phyloP scores from a whole-genome alignment of 2,329 filamentous ascomycete genomes.

The Colletotrichum magnum region DNA sequence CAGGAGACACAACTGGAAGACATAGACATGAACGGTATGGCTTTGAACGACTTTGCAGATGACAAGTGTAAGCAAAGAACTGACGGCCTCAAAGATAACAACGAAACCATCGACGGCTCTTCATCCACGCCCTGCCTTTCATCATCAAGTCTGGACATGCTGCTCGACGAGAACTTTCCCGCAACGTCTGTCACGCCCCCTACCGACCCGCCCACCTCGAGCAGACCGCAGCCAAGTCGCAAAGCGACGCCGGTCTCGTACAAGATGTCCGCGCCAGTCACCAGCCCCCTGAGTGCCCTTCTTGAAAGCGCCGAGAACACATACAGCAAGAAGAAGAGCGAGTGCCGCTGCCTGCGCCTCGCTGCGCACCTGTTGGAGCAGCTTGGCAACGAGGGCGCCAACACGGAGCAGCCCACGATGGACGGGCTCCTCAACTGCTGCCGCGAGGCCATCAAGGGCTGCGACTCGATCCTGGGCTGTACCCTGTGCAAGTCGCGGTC shows the following conservation, averaged over 20 bases:
- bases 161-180: slow-evolving; percentile 4
- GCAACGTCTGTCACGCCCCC: background rate
- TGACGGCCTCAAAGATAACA: background rate
- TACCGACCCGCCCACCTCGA: background rate
- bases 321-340: slow-evolving; percentile 8
- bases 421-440: slow-evolving; percentile 19
- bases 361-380: slow-evolving; percentile 17
- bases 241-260: slow-evolving; percentile 5
- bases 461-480: slow-evolving; percentile 13
- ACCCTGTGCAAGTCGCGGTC: slow-evolving; percentile 16
- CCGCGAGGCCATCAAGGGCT: slow-evolving; percentile 23
- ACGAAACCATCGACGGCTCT: background rate
- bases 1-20: slow-evolving; percentile 22
- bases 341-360: slow-evolving; percentile 10
- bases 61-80: background rate
- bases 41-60: too few species aligned
- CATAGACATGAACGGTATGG: slow-evolving; percentile 13
- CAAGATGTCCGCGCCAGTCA: slow-evolving; percentile 5
- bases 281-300: slow-evolving; percentile 7
- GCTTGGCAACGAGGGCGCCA: slow-evolving; percentile 18
- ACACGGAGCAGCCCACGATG: slow-evolving; percentile 14
- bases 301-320: background rate
- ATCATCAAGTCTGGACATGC: slow-evolving; percentile 2
- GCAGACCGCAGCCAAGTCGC: background rate
- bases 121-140: slow-evolving; percentile 15